phyloP scores from a whole-genome alignment of 1,284 basidiomycete species.

The Boletellus dicymbophilus region DNA sequence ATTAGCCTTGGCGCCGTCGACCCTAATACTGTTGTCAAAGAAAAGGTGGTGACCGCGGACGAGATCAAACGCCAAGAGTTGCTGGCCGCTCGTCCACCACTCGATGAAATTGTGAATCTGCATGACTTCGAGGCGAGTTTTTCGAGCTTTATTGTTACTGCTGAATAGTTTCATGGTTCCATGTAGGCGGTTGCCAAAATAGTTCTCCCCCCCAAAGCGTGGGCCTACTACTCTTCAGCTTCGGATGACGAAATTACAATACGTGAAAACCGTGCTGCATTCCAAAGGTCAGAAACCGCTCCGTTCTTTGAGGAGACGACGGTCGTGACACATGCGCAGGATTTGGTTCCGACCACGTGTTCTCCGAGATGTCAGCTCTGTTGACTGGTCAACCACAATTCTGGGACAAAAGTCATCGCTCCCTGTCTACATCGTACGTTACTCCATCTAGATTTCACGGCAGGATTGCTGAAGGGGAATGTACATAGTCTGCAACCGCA shows the following conservation, averaged over 20 bases:
- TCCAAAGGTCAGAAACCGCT: slow-evolving; percentile 46
- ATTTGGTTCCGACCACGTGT: slow-evolving; percentile 79
- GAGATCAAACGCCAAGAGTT: slow-evolving; percentile 43
- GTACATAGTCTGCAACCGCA: slow-evolving; percentile 43
- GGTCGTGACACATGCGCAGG: slow-evolving; percentile 25
- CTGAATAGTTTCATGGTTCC: background rate
- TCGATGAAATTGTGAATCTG: slow-evolving; percentile 64
- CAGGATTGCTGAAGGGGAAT: background rate
- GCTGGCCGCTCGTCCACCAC: slow-evolving; percentile 46
- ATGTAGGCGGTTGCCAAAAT: slow-evolving; percentile 48
- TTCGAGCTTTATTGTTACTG: background rate
- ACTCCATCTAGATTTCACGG: slow-evolving; percentile 23
- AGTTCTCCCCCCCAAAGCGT: slow-evolving; percentile 55
- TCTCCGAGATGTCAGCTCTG: slow-evolving; percentile 60
- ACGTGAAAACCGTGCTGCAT: slow-evolving; percentile 70
- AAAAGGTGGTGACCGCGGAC: slow-evolving; percentile 46
- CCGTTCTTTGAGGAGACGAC: background rate
- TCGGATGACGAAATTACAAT: slow-evolving; percentile 69
- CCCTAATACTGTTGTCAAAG: slow-evolving; percentile 43
- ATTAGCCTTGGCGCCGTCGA: slow-evolving; percentile 44
- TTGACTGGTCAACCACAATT: slow-evolving; percentile 64
- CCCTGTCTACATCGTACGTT: slow-evolving; percentile 57
- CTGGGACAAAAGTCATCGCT: slow-evolving; percentile 56
- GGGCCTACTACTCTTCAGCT: slow-evolving; percentile 69
- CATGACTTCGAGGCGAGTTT: slow-evolving; percentile 66